Conservation (phyloP, 2,329 filamentous ascomycete genomes). For the Beauveria australis region DNA sequence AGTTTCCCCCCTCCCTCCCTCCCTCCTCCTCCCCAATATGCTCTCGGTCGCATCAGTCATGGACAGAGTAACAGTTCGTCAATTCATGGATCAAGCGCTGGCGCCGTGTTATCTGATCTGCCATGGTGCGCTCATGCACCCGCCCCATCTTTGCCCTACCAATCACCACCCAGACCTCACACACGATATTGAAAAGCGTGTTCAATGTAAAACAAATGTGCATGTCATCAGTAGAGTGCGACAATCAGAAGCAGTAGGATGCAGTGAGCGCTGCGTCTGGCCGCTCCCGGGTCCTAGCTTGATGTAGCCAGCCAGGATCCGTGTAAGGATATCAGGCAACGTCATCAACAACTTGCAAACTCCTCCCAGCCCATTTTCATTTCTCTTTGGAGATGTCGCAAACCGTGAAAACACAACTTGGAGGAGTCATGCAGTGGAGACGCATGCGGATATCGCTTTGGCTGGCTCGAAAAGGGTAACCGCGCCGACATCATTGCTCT, state of each 20-base stretch:
- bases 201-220: not conserved
- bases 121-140: not conserved
- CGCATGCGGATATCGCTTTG: constrained; percentile 42
- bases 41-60: not conserved
- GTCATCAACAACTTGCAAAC: not conserved
- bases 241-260: not conserved
- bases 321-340: not conserved
- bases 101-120: not conserved
- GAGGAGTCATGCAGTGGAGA: constrained; percentile 45
- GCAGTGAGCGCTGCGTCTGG: not conserved
- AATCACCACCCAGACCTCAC: not conserved
- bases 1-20: too few relatives aligned
- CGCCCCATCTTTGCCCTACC: not conserved
- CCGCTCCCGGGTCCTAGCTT: not conserved
- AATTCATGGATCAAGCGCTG: not conserved
- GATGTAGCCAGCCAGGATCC: not conserved
- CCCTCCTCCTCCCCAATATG: too few relatives aligned
- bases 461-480: constrained; percentile 39
- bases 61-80: not conserved
- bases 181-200: not conserved
- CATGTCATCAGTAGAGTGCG: not conserved
- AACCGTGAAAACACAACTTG: not conserved
- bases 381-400: not conserved
- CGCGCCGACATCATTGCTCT: constrained; percentile 45
- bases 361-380: not conserved